Percentiles rank a stretch among this genome's conserved stretches.
phyloP scores from a whole-genome alignment of 768 basidiomycete genomes.

The Lactarius tabidus region DNA sequence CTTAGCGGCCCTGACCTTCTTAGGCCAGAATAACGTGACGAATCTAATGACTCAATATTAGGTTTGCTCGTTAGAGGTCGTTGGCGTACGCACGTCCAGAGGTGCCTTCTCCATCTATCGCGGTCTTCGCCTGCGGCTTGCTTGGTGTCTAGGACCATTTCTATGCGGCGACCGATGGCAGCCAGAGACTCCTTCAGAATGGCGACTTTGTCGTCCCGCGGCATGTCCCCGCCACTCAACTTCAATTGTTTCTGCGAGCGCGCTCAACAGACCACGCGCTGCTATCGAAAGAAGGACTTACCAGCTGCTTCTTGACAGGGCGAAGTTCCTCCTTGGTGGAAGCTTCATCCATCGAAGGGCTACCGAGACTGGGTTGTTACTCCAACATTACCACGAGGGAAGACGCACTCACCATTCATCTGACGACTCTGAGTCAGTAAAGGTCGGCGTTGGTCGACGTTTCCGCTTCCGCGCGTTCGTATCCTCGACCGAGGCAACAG shows the following conservation, averaged over 20 bases:
- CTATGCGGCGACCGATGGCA: slow-evolving; percentile 90
- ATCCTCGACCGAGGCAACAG: slow-evolving; percentile 76
- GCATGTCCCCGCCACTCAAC: slow-evolving; percentile 87
- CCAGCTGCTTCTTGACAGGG: slow-evolving; percentile 95
- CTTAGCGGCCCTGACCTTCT: slow-evolving; percentile 92
- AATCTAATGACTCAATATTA: slow-evolving; percentile 49
- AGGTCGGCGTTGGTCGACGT: slow-evolving; percentile 92
- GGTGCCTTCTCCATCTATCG: slow-evolving; percentile 85
- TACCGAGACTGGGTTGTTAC: slow-evolving; percentile 31
- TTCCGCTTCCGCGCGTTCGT: slow-evolving; percentile 71
- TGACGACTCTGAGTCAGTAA: slow-evolving; percentile 90
- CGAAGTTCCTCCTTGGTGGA: slow-evolving; percentile 92
- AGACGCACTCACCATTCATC: slow-evolving; percentile 72
- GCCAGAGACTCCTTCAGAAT: slow-evolving; percentile 94
- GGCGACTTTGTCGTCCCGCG: slow-evolving; percentile 92
- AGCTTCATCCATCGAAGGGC: slow-evolving; percentile 93
- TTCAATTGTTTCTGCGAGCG: slow-evolving; percentile 84
- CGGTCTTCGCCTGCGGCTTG: slow-evolving; percentile 75
- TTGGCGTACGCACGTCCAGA: slow-evolving; percentile 81
- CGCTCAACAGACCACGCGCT: slow-evolving; percentile 10
- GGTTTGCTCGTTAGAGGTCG: neutral
- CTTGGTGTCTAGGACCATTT: slow-evolving; percentile 72
- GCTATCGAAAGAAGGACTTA: slow-evolving; percentile 36
- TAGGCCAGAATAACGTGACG: slow-evolving; percentile 95
- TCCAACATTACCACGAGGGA: slow-evolving; percentile 11